A percentile compares a stretch with the other conserved stretches of the same genome.
These are phyloP conservation scores for Corylus heterophylla DNA, from an alignment of 306 rosid species.

Conservation along the genomic window DNA sequence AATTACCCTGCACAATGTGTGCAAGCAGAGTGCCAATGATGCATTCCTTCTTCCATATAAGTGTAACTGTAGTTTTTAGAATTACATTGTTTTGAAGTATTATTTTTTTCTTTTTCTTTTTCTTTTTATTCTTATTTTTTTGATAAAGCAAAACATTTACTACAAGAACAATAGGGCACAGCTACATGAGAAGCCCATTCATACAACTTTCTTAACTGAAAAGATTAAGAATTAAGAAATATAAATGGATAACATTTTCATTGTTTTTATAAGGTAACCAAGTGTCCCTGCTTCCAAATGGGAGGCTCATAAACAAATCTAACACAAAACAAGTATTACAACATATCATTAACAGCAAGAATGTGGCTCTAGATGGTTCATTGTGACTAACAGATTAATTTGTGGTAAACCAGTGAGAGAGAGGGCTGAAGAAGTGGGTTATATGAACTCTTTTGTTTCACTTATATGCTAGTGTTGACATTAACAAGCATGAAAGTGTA, in stretches of 20 bases:
- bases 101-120: too few relatives aligned
- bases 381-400: not conserved
- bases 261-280: not conserved
- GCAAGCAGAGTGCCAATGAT: not conserved
- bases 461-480: not conserved
- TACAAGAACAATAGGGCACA: not conserved
- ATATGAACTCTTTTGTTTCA: not conserved
- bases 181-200: not conserved
- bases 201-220: too few relatives aligned
- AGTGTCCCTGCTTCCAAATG: not conserved
- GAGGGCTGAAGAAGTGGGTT: not conserved
- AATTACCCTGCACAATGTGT: too few relatives aligned
- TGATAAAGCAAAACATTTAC: too few relatives aligned
- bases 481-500: not conserved
- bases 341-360: not conserved
- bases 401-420: not conserved
- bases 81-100: not conserved
- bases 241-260: not conserved
- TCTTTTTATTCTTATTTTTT: too few relatives aligned
- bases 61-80: not conserved
- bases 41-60: not conserved
- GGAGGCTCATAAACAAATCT: not conserved
- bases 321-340: not conserved
- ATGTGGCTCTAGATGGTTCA: not conserved
- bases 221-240: too few relatives aligned